These are phyloP conservation scores for Trichothecium sympodiale DNA, from an alignment of 2,329 filamentous ascomycete genomes.

Conservation along the genomic window DNA sequence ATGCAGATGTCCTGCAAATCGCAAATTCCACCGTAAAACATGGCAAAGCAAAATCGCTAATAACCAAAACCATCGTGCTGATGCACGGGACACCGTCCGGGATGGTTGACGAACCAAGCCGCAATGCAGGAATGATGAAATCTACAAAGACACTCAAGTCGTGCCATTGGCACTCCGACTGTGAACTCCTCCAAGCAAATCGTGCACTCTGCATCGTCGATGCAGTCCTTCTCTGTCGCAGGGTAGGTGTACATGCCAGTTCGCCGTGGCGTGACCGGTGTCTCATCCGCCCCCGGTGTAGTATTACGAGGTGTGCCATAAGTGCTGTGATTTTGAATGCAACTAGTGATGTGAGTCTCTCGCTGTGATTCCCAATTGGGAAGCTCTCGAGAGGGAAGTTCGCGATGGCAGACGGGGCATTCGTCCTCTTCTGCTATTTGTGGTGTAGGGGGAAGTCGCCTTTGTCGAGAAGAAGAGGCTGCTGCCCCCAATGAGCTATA, in stretches of 20 bases:
- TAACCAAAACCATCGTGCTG: slow-evolving; percentile 52
- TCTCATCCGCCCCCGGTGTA: slow-evolving; percentile 8
- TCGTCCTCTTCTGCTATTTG: slow-evolving; percentile 63
- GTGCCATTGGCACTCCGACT: slow-evolving; percentile 51
- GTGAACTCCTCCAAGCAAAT: slow-evolving; percentile 59
- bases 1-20: no score
- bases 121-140: slow-evolving; percentile 52
- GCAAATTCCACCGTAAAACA: no score
- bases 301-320: slow-evolving; percentile 24
- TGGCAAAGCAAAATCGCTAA: slow-evolving; percentile 10
- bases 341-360: slow-evolving; percentile 46
- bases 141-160: slow-evolving; percentile 54
- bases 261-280: slow-evolving; percentile 27
- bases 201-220: slow-evolving; percentile 56
- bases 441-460: slow-evolving; percentile 29
- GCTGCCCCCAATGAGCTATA: slow-evolving; percentile 16
- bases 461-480: slow-evolving; percentile 25
- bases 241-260: slow-evolving; percentile 54
- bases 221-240: slow-evolving; percentile 57
- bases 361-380: slow-evolving; percentile 42
- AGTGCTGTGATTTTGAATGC: slow-evolving; percentile 44
- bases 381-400: slow-evolving; percentile 50
- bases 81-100: slow-evolving; percentile 54
- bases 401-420: slow-evolving; percentile 64
- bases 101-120: slow-evolving; percentile 51